Percentiles rank a stretch among this genome's conserved stretches.
Conservation (phyloP, 495 filamentous ascomycete species). For the Aspergillus ostianus region DNA sequence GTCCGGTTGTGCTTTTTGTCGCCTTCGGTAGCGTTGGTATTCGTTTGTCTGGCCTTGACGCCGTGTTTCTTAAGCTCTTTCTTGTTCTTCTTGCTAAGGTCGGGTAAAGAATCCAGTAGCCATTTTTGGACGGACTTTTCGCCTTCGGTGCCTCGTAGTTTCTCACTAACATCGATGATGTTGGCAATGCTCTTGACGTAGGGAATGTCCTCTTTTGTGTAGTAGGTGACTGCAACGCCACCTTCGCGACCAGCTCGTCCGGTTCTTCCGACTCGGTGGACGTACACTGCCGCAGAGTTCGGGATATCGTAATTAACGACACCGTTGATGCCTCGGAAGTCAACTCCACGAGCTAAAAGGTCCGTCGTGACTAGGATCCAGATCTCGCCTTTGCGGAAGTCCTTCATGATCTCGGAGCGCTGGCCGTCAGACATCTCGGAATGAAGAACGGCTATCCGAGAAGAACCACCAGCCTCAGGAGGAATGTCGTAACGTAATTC, state of each 20-base stretch:
- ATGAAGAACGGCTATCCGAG: constrained; percentile 87
- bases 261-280: constrained; percentile 90
- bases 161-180: constrained; percentile 82
- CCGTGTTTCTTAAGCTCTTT: constrained; percentile 78
- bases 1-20: constrained; percentile 42
- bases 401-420: constrained; percentile 77
- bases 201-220: constrained; percentile 90
- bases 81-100: constrained; percentile 76
- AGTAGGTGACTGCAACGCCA: constrained; percentile 89
- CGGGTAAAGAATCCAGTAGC: constrained; percentile 85
- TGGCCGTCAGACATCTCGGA: constrained; percentile 75
- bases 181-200: constrained; percentile 91
- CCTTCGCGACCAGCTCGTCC: constrained; percentile 84
- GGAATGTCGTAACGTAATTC: constrained; percentile 96
- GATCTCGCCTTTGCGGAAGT: constrained; percentile 87
- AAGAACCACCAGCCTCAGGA: constrained; percentile 76
- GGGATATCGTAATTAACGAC: constrained; percentile 98
- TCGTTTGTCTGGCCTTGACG: constrained; percentile 67
- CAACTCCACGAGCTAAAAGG: constrained; percentile 82
- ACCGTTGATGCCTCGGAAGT: constrained; percentile 87
- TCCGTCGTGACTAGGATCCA: constrained; percentile 98
- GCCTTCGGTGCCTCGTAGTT: constrained; percentile 45
- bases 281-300: constrained; percentile 79
- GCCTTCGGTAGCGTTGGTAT: constrained; percentile 39
- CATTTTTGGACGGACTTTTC: constrained; percentile 69